Base-by-base conservation (phyloP, 495 filamentous ascomycete species). In the Penicillium paxilli region DNA sequence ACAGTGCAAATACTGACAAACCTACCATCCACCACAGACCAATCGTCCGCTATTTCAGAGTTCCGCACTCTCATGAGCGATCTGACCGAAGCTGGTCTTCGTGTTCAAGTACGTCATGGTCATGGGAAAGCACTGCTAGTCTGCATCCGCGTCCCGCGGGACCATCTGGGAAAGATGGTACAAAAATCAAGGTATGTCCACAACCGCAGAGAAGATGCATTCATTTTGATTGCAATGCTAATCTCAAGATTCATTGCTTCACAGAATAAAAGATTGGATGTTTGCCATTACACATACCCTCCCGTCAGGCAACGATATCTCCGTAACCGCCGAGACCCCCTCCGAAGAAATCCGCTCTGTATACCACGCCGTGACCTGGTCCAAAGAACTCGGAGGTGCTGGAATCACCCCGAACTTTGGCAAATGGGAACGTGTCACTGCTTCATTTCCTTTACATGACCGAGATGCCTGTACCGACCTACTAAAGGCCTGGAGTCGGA, bases 191-290 rank as follows among this genome's bases (percentile, higher is more conserved):
- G 83, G 83, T 84, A 60, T 35, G 24, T 17, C 12, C 20, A 20
- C 16, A 42, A n/a, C n/a, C n/a, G 49, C 7, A 8, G 22, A 38
- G 12, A 42, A n/a, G 35, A 17, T 24, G n/a, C n/a, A n/a, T n/a
- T n/a, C n/a, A n/a, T n/a, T n/a, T n/a, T n/a, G n/a, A n/a, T n/a
- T n/a, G n/a, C n/a, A n/a, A n/a, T n/a, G n/a, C n/a, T n/a, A n/a
- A n/a, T n/a, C n/a, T n/a, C n/a, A n/a, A 21, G 20, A 12, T n/a
- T 11, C 4, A 25, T 8, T 33, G 19, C 55, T 62, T 3, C 59
- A 62, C 61, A 91, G 94, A 58, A 83, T 96, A 28, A 91, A 92
- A 66, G 94, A 98, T 72, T 98, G 92, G 92, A 82, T 98, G 24
- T 87, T 89, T 65, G 90, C 92, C 21, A 88, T 97, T 30, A 83